Conservation (phyloP, 768 basidiomycete species). For the Hemileccinum impolitum region DNA sequence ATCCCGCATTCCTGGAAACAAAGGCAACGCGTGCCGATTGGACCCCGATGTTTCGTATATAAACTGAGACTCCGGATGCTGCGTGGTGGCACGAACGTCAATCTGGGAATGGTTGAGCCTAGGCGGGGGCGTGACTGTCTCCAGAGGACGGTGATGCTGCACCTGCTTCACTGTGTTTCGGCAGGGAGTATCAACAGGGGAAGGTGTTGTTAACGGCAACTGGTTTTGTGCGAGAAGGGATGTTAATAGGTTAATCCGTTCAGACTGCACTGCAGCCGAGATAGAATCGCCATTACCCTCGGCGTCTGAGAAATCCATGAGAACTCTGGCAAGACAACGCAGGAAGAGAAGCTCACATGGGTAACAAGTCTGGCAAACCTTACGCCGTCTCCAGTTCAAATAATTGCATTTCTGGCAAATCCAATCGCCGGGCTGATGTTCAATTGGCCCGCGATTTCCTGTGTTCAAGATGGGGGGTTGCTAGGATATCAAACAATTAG, state of each 20-base stretch:
- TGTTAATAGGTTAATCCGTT: constrained; percentile 76
- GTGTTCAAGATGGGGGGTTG: constrained; percentile 88
- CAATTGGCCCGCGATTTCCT: constrained; percentile 83
- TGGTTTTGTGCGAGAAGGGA: constrained; percentile 65
- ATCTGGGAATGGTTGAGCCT: constrained; percentile 48
- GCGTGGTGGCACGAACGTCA: constrained; percentile 39
- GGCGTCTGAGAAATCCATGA: constrained; percentile 50
- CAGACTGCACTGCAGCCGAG: constrained; percentile 79
- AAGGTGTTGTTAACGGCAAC: constrained; percentile 20
- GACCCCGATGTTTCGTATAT: constrained; percentile 68
- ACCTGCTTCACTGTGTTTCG: constrained; percentile 48
- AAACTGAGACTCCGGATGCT: constrained; percentile 43
- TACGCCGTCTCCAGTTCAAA: constrained; percentile 81
- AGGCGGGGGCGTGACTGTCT: constrained; percentile 34
- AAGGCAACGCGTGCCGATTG: constrained; percentile 40
- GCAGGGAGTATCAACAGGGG: constrained; percentile 25
- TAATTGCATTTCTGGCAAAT: constrained; percentile 83
- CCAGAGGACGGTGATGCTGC: constrained; percentile 39
- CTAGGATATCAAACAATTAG: constrained; percentile 31
- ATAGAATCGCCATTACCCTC: constrained; percentile 89
- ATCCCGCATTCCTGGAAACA: constrained; percentile 32
- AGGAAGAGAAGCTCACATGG: constrained; percentile 55
- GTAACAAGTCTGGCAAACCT: constrained; percentile 87
- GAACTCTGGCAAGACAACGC: constrained; percentile 7
- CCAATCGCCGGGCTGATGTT: constrained; percentile 83